A percentile compares a stretch with the other conserved stretches of the same genome.
These are phyloP conservation scores for Talinum fruticosum DNA, from an alignment of 148 eudicot genomes.

Conservation along the genomic window DNA sequence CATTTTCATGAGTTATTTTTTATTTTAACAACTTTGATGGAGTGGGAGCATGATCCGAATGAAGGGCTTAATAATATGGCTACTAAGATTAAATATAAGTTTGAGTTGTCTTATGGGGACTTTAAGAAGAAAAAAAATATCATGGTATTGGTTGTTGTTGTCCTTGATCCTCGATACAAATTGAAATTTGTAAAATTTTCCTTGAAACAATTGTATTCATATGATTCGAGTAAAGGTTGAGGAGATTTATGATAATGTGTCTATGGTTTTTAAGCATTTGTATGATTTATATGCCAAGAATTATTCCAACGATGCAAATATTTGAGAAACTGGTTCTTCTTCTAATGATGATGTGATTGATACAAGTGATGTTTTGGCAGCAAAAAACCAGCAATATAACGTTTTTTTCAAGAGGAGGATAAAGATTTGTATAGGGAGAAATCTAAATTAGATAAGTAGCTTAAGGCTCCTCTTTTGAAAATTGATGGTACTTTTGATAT, in stretches of 20 bases:
- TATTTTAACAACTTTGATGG: background rate
- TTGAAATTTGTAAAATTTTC: background rate
- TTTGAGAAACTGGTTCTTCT: background rate
- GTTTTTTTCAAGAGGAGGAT: background rate
- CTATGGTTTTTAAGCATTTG: background rate
- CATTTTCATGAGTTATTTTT: constrained; percentile 6
- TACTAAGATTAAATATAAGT: background rate
- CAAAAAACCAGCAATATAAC: background rate
- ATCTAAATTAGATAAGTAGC: background rate
- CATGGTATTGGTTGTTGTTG: constrained; percentile 10
- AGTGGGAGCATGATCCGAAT: background rate
- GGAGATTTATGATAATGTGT: too few species aligned
- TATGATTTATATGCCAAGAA: background rate
- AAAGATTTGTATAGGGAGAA: background rate
- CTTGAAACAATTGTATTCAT: too few species aligned
- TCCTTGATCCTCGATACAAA: constrained; percentile 10
- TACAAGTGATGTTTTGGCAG: too few species aligned
- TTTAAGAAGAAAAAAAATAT: constrained; percentile 2
- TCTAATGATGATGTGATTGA: background rate
- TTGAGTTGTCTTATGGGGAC: constrained; percentile 15
- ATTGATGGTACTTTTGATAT: background rate
- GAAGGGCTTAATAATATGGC: background rate
- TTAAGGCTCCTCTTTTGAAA: background rate
- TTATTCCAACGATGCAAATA: background rate
- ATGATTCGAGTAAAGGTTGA: too few species aligned